Percentiles rank a stretch among this genome's conserved stretches.
Conservation (phyloP, 768 basidiomycete species). For the Coprinopsis sp. region DNA sequence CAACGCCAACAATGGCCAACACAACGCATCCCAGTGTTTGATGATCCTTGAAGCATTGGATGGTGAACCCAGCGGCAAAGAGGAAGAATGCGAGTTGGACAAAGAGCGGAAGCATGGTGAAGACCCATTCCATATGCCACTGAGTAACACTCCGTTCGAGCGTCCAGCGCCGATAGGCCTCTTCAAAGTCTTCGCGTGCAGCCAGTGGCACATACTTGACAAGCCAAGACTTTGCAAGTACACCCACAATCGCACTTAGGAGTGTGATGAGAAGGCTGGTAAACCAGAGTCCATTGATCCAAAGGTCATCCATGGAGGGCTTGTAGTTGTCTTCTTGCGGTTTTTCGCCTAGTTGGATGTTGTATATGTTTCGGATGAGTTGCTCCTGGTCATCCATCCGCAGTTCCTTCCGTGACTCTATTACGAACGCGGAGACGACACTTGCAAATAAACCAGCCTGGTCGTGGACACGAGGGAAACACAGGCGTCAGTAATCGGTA, state of each 20-base stretch:
- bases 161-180: conserved; percentile 16
- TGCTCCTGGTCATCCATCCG: conserved; percentile 14
- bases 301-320: conserved; percentile 11
- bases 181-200: conserved; percentile 13
- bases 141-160: conserved; percentile 13
- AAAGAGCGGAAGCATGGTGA: conserved; percentile 13
- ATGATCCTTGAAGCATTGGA: background rate
- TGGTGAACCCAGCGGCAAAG: conserved; percentile 15
- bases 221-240: conserved; percentile 20
- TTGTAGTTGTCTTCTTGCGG: conserved; percentile 6
- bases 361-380: conserved; percentile 8
- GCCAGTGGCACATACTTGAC: conserved; percentile 15
- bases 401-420: conserved; percentile 15
- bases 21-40: background rate
- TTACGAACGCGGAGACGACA: conserved; percentile 16
- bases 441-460: conserved; percentile 21
- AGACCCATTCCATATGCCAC: conserved; percentile 13
- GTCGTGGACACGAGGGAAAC: background rate
- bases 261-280: conserved; percentile 21
- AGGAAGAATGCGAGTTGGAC: conserved; percentile 16
- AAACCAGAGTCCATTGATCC: conserved; percentile 22
- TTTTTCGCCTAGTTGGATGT: background rate
- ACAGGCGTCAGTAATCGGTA: background rate
- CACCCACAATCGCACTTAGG: conserved; percentile 22
- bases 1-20: background rate